Evolutionary conservation across 257 asterid species (phyloP).

Genomic region (Solanum stenotomum): DNA sequence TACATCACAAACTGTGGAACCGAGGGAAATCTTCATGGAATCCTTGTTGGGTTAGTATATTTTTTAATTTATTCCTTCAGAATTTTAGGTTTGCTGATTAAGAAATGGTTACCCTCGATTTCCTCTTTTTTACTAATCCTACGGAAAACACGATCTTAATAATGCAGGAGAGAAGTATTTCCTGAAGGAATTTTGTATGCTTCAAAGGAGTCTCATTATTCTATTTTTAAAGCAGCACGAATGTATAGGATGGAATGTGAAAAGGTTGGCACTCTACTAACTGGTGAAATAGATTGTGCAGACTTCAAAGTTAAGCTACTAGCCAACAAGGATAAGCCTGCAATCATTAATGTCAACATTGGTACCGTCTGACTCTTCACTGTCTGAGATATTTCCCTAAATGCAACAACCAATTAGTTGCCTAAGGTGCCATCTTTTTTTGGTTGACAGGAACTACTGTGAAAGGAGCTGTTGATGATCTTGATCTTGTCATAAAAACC

Average conservation of each 20-base stretch:
- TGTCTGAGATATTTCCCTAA: background rate
- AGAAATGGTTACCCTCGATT: background rate
- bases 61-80: background rate
- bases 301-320: constrained; percentile 67
- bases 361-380: constrained; percentile 29
- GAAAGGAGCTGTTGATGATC: constrained; percentile 99
- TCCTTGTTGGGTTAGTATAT: constrained; percentile 67
- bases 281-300: constrained; percentile 86
- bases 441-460: constrained; percentile 84
- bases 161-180: constrained; percentile 87
- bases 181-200: constrained; percentile 94
- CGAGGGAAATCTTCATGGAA: constrained; percentile 97
- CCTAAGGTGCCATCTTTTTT: background rate
- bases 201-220: constrained; percentile 90
- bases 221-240: constrained; percentile 93
- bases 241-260: constrained; percentile 97
- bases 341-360: constrained; percentile 83
- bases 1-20: constrained; percentile 96
- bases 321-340: constrained; percentile 74
- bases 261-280: constrained; percentile 62
- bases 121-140: background rate
- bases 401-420: background rate
- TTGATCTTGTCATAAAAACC: constrained; percentile 83
- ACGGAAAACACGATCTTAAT: constrained; percentile 1
- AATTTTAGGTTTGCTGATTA: background rate